These are phyloP conservation scores for Sugiyamaella valdiviana DNA, from an alignment of 805 yeast genomes.

Conservation along the genomic window DNA sequence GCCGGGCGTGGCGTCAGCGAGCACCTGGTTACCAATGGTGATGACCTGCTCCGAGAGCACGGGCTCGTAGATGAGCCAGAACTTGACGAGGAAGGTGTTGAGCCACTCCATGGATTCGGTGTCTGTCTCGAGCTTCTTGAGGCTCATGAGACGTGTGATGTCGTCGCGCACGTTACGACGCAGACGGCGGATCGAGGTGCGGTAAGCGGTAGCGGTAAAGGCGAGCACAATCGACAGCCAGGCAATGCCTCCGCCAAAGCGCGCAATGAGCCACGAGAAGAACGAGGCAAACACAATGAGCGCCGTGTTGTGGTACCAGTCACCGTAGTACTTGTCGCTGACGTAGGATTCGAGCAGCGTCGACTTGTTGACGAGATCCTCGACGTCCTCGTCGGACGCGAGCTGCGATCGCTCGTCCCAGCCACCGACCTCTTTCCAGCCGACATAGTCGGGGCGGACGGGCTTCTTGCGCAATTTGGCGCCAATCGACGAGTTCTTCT, in stretches of 20 bases:
- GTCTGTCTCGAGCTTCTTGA: constrained; percentile 76
- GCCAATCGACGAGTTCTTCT: constrained; percentile 9
- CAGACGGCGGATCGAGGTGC: constrained; percentile 77
- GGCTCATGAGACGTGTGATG: constrained; percentile 79
- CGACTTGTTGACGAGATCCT: constrained; percentile 62
- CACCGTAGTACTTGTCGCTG: constrained; percentile 77
- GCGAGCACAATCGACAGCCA: constrained; percentile 71
- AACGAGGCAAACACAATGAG: constrained; percentile 60
- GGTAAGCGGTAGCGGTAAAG: constrained; percentile 60
- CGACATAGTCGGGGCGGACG: constrained; percentile 62
- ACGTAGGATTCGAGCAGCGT: constrained; percentile 70
- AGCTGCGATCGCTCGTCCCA: constrained; percentile 68
- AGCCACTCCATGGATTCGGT: constrained; percentile 95
- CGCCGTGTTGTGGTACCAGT: constrained; percentile 92
- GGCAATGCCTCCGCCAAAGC: constrained; percentile 68
- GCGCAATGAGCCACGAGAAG: constrained; percentile 73
- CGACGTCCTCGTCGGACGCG: constrained; percentile 55
- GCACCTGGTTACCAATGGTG: constrained; percentile 74
- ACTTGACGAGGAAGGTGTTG: constrained; percentile 79
- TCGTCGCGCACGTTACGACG: constrained; percentile 68
- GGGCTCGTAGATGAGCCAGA: constrained; percentile 91
- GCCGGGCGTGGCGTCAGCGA: constrained; percentile 78
- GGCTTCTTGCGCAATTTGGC: constrained; percentile 15
- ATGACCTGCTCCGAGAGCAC: constrained; percentile 77
- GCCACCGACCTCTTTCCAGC: constrained; percentile 92